Percentiles rank a stretch among this genome's conserved stretches.
These are phyloP conservation scores for Colletotrichum abscissum DNA, from an alignment of 2,329 filamentous ascomycete genomes.

Conservation along the genomic window DNA sequence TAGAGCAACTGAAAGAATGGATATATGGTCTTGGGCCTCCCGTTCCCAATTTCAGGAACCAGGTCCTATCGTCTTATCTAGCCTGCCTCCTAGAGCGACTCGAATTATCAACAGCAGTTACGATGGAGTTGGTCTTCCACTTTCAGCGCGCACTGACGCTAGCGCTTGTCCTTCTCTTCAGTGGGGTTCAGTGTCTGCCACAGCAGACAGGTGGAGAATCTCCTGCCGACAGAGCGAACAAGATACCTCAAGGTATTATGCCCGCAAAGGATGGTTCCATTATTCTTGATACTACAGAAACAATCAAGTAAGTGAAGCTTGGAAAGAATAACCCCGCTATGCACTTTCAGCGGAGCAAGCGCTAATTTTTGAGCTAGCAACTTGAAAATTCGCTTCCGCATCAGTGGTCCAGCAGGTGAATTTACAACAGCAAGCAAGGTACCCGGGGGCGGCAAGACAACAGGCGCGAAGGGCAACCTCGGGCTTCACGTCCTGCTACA, in stretches of 20 bases:
- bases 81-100: not conserved
- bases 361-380: constrained; percentile 46
- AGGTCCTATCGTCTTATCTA: not conserved
- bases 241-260: constrained; percentile 49
- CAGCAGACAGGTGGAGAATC: constrained; percentile 28
- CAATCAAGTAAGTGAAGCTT: constrained; percentile 59
- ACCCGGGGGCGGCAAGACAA: constrained; percentile 38
- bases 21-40: too few species aligned
- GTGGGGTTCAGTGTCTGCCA: not conserved
- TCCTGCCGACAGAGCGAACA: constrained; percentile 42
- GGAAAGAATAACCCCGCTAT: too few species aligned
- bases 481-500: constrained; percentile 69
- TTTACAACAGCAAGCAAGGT: constrained; percentile 63
- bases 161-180: not conserved
- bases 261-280: constrained; percentile 63
- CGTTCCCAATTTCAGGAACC: not conserved
- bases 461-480: constrained; percentile 46
- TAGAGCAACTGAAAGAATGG: too few species aligned
- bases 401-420: constrained; percentile 63
- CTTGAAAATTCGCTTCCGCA: constrained; percentile 65
- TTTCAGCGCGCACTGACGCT: not conserved
- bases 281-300: constrained; percentile 66
- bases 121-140: not conserved
- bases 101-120: not conserved
- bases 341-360: not conserved